phyloP scores from a whole-genome alignment of 2,329 filamentous ascomycete species.

The Thyridium curvatum region DNA sequence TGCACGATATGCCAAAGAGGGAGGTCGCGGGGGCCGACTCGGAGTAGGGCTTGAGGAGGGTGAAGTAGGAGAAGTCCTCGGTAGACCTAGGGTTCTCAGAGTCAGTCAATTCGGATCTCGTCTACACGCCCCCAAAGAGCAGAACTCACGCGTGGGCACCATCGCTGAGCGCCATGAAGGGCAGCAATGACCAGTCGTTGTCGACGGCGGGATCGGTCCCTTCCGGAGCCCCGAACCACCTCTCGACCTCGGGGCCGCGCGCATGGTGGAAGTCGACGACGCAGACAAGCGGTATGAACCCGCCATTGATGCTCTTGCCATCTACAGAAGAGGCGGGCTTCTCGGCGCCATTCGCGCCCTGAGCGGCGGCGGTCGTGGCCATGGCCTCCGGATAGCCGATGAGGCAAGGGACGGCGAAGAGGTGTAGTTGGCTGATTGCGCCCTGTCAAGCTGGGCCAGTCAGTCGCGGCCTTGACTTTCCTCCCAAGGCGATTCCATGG shows the following conservation, averaged over 20 bases:
- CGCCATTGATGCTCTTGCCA: conserved; percentile 9
- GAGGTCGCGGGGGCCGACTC: conserved; percentile 68
- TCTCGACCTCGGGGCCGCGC: conserved; percentile 85
- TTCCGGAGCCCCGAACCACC: conserved; percentile 75
- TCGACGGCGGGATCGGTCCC: conserved; percentile 71
- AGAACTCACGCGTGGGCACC: conserved; percentile 82
- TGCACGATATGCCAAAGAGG: conserved; percentile 94
- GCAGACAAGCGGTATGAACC: conserved; percentile 64
- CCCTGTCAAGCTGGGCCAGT: too few relatives aligned
- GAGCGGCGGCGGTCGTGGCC: conserved; percentile 2
- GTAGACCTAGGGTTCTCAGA: conserved; percentile 54
- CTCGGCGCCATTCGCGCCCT: background rate
- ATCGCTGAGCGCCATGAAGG: conserved; percentile 95
- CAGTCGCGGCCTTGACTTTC: too few relatives aligned
- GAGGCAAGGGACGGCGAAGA: too few relatives aligned
- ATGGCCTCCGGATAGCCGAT: too few relatives aligned
- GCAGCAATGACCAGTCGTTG: conserved; percentile 85
- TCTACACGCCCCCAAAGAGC: background rate
- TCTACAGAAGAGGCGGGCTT: background rate
- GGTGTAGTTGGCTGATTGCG: too few relatives aligned
- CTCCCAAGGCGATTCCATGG: too few relatives aligned
- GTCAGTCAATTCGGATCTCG: background rate
- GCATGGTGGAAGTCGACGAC: conserved; percentile 84
- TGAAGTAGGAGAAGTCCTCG: conserved; percentile 99
- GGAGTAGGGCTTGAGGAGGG: conserved; percentile 63